Evolutionary conservation across 306 rosid species (phyloP), one percentile per base, ranked within the genome.

Genomic region (Ormosia emarginata): DNA sequence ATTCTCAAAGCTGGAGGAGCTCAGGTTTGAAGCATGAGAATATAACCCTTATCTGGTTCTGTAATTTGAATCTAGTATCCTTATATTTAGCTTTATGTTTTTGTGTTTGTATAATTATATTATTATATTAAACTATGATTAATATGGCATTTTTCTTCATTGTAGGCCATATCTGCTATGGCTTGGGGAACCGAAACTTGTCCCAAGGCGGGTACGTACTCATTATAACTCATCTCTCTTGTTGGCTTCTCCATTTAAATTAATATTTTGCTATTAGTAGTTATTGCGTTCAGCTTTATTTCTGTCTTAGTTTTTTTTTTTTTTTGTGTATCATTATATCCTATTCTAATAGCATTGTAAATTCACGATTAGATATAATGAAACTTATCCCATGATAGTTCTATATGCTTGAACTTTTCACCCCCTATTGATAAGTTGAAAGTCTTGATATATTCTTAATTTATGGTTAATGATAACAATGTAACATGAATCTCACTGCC

Each of bases 1-100:
- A 90, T 95, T 80, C 98, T 95, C 85, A 90, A 93, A 88, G 99
- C 98, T 74, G 99, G 99, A 81, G 99, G 99, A 71, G 99, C 99
- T 71, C 99, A 95, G 99, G 98, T 93, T 79, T 80, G 82, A 34
- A 73, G 76, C 84, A 78, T 83, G 80, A 78, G 4, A 49, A 55
- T 47, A 82, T 39, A 58, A 32, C n/a, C 10, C 53, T 13, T 72
- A 5, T 71, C 65, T 78, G 50, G 57, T 64, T 71, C 24, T 81
- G 71, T 32, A 30, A 53, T 61, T 57, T 56, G 53, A 57, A 63
- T 81, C 47, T 70, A 64, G 6, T 66, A 24, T 41, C 73, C 80
- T 57, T 10, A n/a, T 72, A 32, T 63, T 33, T 58, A 7, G 34
- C 6, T 61, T 52, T 32, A 17, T 33, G 79, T 82, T 52, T 40